Base-by-base conservation (phyloP, 441 rosid species). In the Adansonia grandidieri region DNA sequence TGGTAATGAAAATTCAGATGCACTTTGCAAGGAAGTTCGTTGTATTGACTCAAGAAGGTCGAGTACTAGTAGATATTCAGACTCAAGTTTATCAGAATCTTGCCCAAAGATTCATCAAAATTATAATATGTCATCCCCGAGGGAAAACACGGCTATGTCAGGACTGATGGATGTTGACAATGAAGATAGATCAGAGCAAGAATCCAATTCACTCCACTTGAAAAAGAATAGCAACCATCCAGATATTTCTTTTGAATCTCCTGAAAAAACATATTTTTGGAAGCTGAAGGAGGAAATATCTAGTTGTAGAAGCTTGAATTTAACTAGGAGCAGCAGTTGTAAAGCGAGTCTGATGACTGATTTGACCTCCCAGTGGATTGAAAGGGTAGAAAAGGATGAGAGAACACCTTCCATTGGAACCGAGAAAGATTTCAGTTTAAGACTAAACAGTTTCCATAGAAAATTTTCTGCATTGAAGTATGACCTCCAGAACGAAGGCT, bases 291-390 rank as follows among this genome's bases (percentile, higher is more conserved):
- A 83, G 73, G 88, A 83, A 73, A 45, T 83, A 10, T 77, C 70
- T 47, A 77, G 72, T 32, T 80, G 83, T 50, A 77, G 82, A 78
- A 83, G 86, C 82, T 81, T 80, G 86, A 87, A 84, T 80, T 75
- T 91, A 73, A 57, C 68, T 32, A 89, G 89, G 82, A 93, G 96
- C 83, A 86, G 76, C 82, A 96, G 98, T 79, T 94, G 91, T 74
- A 87, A 84, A 82, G 92, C 91, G 56, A 83, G 85, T 71, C 77
- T 87, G 1, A 47, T 74, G 69, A 79, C 76, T 67, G 82, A 78
- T 47, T 37, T 37, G 42, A 37, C 42, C 42, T 63, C 75, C 1
- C 9, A 76, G 72, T 79, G 80, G 81, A 78, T 67, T 63, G 89
- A 86, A 82, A 81, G 76, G 77, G 78, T 80, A 65, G 85, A 79